Evolutionary conservation across 768 basidiomycete genomes (phyloP), one percentile per base, ranked within the genome.

Genomic region (Gymnopilus dilepis): DNA sequence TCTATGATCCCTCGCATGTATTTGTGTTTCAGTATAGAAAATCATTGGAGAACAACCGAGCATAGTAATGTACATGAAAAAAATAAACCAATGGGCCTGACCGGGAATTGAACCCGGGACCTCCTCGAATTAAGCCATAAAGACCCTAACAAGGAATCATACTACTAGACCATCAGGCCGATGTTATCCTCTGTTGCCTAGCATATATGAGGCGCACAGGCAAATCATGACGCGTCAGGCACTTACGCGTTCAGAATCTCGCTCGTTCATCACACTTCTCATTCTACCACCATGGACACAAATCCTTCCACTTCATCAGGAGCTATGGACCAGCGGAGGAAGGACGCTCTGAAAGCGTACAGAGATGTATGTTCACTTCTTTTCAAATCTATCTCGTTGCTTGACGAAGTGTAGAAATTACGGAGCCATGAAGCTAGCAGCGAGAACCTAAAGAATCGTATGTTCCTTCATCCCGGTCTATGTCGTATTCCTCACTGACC

Each of bases 71-170:
- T 5, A 26, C 4, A 56, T n/a, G 9, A 31, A 34, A 58, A 58
- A 56, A 40, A 62, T 51, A 58, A 63, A 64, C 50, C 48, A 13
- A 37, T 37, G 82, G 87, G 86, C 88, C 86, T 87, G 81, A 83
- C 87, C 84, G 87, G 87, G 88, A 89, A 89, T 90, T 89, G 88
- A 91, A 90, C 89, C 88, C 87, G 84, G 87, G 87, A 89, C 89
- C 89, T 90, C 88, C 88, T 88, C 87, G 84, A 88, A 60, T 70
- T 66, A 45, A n/a, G 60, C 57, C 50, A 41, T 56, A 57, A 31
- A 26, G 38, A 59, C 81, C 81, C 82, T 83, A 83, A 83, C 82
- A 84, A 84, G 82, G 82, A 83, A 82, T 84, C 82, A 83, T 82
- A 81, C 82, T 81, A 82, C 80, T 82, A 82, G 80, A 80, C 77